Evolutionary conservation across 1,139 yeast genomes (phyloP).

Genomic region (Magnusiomyces paraingens): DNA sequence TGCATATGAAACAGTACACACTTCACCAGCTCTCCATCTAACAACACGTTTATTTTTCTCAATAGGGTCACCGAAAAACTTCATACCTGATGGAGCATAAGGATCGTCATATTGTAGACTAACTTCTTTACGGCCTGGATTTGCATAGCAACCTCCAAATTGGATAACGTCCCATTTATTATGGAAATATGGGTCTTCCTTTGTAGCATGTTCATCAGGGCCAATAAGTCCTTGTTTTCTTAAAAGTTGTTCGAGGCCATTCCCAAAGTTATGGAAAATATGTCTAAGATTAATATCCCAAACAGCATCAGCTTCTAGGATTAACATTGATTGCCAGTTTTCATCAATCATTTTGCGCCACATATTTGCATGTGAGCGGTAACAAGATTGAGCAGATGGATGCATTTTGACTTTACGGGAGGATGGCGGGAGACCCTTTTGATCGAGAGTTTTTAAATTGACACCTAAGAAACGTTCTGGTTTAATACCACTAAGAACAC

Average conservation of each 20-base stretch:
- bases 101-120: background rate
- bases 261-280: background rate
- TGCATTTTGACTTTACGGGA: slow-evolving; percentile 4
- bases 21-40: background rate
- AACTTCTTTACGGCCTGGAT: too few species aligned
- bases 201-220: background rate
- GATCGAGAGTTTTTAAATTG: slow-evolving; percentile 5
- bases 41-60: background rate
- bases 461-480: slow-evolving; percentile 15
- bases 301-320: slow-evolving; percentile 1
- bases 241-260: slow-evolving; percentile 1
- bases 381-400: slow-evolving; percentile 7
- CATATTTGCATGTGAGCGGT: slow-evolving; percentile 8
- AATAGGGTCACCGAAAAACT: background rate
- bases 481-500: slow-evolving; percentile 14
- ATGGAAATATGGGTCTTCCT: background rate
- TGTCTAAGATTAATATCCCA: slow-evolving; percentile 2
- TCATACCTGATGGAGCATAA: background rate
- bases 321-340: background rate
- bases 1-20: background rate
- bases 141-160: background rate
- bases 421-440: slow-evolving; percentile 17
- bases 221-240: too few species aligned
- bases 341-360: slow-evolving; percentile 6
- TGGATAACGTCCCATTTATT: slow-evolving; percentile 3